Base-by-base conservation (phyloP, 2,329 filamentous ascomycete genomes). In the Juglanconis sp. region DNA sequence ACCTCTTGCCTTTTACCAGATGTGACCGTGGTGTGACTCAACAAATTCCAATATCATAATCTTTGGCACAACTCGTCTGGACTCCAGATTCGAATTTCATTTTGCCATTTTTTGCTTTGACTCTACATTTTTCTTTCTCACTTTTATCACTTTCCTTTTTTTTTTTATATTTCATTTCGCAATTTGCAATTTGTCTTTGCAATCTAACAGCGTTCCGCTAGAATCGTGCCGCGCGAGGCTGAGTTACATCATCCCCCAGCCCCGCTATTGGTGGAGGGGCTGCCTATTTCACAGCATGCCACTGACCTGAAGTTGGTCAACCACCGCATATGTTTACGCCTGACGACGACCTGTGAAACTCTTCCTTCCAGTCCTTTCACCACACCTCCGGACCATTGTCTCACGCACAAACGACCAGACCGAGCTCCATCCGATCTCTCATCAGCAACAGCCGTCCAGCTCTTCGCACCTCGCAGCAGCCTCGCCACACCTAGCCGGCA, bases 1-100 rank as follows among this genome's bases (percentile, higher is more conserved):
- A 87, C 85, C 85, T 87, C 85, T 88, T 88, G 85, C 85, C 85
- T 87, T 89, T 89, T 89, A 89, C 86, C 86, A 89, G 87, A 88
- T 86, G 86, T 87, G 85, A 85, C 86, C 85, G 85, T 87, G 85
- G 84, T 69, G 72, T 71, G 75, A 79, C 78, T 78, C 78, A 81
- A 69, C 68, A 76, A 72, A 80, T 78, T 81, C 78, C 79, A 74
- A 74, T 81, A 74, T 68, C 61, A 66, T 63, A 81, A 81, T 81
- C 77, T 81, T 81, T 81, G 79, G 74, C 72, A 80, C 69, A 64
- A 35, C 40, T 65, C 64, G 61, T 70, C 59, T 65, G 63, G 73
- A 72, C 69, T 58, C 68, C 70, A 69, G 72, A 70, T 79, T 79
- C 77, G 74, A 79, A 70, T 74, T 71, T 68, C 69, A 46, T 66